These are phyloP conservation scores for Potentilla sterilis DNA, from an alignment of 306 rosid species.

Conservation along the genomic window DNA sequence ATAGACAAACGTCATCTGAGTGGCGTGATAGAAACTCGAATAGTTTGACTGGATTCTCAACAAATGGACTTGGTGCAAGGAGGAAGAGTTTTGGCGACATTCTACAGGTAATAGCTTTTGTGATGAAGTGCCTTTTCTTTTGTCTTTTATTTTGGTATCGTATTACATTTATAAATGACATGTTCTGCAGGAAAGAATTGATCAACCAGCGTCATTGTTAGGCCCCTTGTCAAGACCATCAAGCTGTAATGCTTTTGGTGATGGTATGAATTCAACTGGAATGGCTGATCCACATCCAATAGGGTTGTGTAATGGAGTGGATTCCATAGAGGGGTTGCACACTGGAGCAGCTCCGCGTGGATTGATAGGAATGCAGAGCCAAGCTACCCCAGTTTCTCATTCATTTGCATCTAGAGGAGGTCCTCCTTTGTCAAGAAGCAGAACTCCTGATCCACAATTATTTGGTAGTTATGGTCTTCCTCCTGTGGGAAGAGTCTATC, in stretches of 20 bases:
- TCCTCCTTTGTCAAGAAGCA: conserved; percentile 58
- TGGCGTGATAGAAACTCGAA: conserved; percentile 48
- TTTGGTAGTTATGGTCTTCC: conserved; percentile 68
- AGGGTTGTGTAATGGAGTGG: conserved; percentile 41
- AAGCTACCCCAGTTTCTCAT: conserved; percentile 41
- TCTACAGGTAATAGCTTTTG: conserved; percentile 62
- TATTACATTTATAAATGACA: conserved; percentile 29
- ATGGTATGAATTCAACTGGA: conserved; percentile 45
- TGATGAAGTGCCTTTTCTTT: conserved; percentile 13
- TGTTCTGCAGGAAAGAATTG: conserved; percentile 73
- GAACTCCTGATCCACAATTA: conserved; percentile 70
- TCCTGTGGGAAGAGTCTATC: conserved; percentile 52
- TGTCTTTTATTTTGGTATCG: conserved; percentile 16
- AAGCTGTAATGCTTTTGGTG: conserved; percentile 66
- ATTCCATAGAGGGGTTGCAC: conserved; percentile 55
- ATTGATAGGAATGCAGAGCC: conserved; percentile 60
- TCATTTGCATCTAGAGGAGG: conserved; percentile 57
- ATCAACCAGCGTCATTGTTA: conserved; percentile 55
- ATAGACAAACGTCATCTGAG: conserved; percentile 51
- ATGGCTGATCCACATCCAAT: conserved; percentile 39
- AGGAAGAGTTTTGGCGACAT: conserved; percentile 77
- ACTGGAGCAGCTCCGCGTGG: conserved; percentile 50
- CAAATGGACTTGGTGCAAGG: conserved; percentile 61
- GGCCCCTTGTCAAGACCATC: conserved; percentile 61
- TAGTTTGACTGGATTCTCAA: conserved; percentile 47